These are phyloP conservation scores for Alternaria sp. DNA, from an alignment of 2,329 filamentous ascomycete species.

Conservation along the genomic window DNA sequence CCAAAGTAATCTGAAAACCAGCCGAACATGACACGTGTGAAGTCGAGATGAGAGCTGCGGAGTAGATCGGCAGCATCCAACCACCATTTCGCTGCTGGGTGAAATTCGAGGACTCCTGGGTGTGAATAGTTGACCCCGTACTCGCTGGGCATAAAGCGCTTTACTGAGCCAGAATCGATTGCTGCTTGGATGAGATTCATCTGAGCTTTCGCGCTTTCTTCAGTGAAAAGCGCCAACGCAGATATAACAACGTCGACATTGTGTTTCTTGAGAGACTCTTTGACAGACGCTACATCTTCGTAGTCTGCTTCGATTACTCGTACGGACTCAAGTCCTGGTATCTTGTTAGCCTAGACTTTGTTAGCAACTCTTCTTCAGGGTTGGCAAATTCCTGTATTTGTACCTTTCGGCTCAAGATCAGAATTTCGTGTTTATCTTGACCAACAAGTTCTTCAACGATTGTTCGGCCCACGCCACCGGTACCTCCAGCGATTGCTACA, in stretches of 20 bases:
- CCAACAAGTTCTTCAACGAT: constrained; percentile 27
- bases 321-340: constrained; percentile 2
- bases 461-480: constrained; percentile 29
- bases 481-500: constrained; percentile 35
- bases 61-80: constrained; percentile 24
- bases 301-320: constrained; percentile 24
- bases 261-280: constrained; percentile 14
- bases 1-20: constrained; percentile 43
- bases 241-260: constrained; percentile 25
- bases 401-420: constrained; percentile 29
- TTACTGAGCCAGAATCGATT: constrained; percentile 16
- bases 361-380: background rate
- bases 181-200: constrained; percentile 31
- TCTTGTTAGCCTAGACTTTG: background rate
- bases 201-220: constrained; percentile 19
- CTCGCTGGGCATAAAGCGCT: constrained; percentile 28
- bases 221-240: constrained; percentile 17
- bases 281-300: constrained; percentile 11
- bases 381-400: background rate
- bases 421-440: constrained; percentile 22
- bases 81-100: constrained; percentile 18
- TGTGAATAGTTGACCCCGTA: constrained; percentile 20
- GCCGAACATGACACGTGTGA: constrained; percentile 36
- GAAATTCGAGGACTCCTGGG: constrained; percentile 10
- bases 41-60: constrained; percentile 31